These are phyloP conservation scores for Raphidocelis subcapitata DNA, from an alignment of 139 green algal species.

Conservation along the genomic window DNA sequence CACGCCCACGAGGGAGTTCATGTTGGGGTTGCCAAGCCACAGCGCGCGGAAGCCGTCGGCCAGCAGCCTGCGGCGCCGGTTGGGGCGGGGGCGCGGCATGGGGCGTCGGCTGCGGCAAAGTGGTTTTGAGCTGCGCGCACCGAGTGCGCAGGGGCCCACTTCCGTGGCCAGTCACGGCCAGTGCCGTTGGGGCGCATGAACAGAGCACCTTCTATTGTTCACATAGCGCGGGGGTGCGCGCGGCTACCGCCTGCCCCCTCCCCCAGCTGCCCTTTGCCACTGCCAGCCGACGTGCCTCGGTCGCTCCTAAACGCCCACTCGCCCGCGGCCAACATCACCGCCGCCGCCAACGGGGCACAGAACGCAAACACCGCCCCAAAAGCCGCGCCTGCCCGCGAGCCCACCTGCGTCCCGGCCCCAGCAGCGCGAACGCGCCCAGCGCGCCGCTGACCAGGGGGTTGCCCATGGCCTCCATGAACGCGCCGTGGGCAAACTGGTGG, in stretches of 20 bases:
- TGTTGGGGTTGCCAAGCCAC: conserved; percentile 73
- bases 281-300: too few relatives aligned
- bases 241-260: too few relatives aligned
- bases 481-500: conserved; percentile 63
- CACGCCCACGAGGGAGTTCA: conserved; percentile 91
- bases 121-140: too few relatives aligned
- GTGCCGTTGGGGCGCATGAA: too few relatives aligned
- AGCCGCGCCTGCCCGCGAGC: not conserved
- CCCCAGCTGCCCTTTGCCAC: too few relatives aligned
- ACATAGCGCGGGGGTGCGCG: too few relatives aligned
- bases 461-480: conserved; percentile 62
- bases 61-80: conserved; percentile 47
- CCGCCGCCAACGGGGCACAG: too few relatives aligned
- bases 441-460: conserved; percentile 57
- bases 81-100: not conserved
- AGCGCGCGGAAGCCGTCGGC: conserved; percentile 69
- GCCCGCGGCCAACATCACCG: not conserved
- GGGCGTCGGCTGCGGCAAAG: too few relatives aligned
- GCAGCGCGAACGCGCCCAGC: conserved; percentile 74
- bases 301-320: too few relatives aligned
- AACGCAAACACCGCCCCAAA: not conserved
- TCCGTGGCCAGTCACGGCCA: too few relatives aligned
- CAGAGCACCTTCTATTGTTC: too few relatives aligned
- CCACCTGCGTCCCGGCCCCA: conserved; percentile 73
- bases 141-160: too few relatives aligned